A percentile compares a stretch with the other conserved stretches of the same genome.
These are phyloP conservation scores for Puccinia hordei DNA, from an alignment of 1,284 basidiomycete species.

Conservation along the genomic window DNA sequence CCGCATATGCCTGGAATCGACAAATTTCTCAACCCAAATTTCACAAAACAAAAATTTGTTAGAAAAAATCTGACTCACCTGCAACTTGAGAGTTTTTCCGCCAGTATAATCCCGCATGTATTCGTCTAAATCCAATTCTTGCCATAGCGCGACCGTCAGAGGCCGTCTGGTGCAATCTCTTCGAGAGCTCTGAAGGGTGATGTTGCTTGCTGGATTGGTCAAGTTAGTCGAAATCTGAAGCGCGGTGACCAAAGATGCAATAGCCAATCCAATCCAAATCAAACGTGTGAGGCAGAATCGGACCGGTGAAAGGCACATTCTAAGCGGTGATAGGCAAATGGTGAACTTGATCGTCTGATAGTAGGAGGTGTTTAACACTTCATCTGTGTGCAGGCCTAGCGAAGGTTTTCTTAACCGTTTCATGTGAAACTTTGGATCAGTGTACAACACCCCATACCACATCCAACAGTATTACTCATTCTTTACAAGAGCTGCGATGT, in stretches of 20 bases:
- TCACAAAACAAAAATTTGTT: neutral
- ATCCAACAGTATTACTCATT: neutral
- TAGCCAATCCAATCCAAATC: neutral
- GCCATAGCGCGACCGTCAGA: conserved; percentile 23
- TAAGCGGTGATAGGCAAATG: neutral
- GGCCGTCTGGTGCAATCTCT: conserved; percentile 15
- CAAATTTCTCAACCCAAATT: neutral
- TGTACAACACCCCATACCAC: too few relatives aligned
- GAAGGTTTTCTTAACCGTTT: neutral
- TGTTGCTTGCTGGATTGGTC: neutral
- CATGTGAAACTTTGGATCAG: neutral
- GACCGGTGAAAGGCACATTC: neutral
- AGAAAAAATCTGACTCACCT: conserved; percentile 1
- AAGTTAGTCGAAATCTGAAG: neutral
- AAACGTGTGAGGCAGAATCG: neutral
- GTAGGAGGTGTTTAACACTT: neutral
- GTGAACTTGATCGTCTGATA: neutral
- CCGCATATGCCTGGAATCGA: conserved; percentile 41
- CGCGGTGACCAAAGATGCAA: neutral
- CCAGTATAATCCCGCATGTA: conserved; percentile 36
- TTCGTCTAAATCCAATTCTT: conserved; percentile 33
- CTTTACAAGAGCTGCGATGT: neutral
- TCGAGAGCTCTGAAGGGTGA: neutral
- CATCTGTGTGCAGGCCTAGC: too few relatives aligned
- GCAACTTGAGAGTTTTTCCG: conserved; percentile 30